Conservation (phyloP, 2,329 filamentous ascomycete genomes). For the Paraphoma chrysanthemicola region DNA sequence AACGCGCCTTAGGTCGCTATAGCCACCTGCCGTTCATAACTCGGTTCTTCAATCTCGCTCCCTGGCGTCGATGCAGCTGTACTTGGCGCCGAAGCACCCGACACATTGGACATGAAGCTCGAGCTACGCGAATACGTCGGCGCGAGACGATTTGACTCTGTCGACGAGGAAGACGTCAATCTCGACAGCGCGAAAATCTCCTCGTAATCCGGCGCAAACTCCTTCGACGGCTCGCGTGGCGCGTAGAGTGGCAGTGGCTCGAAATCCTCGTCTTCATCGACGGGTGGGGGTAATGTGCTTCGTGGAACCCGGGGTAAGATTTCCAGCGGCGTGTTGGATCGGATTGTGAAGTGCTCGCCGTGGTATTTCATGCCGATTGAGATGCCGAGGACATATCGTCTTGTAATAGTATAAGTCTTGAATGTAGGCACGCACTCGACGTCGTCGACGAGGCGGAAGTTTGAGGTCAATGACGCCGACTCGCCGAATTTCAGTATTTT, state of each 20-base stretch:
- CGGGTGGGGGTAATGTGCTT: constrained; percentile 3
- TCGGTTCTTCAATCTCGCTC: constrained; percentile 15
- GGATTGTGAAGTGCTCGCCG: constrained; percentile 34
- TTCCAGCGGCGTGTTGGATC: constrained; percentile 33
- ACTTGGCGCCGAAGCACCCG: constrained; percentile 10
- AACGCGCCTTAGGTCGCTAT: background rate
- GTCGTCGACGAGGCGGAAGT: constrained; percentile 44
- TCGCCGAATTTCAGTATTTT: constrained; percentile 26
- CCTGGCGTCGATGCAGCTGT: constrained; percentile 14
- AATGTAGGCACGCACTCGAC: constrained; percentile 43
- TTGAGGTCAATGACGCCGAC: constrained; percentile 28
- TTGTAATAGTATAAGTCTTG: constrained; percentile 43
- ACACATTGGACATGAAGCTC: constrained; percentile 13
- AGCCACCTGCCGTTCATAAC: background rate
- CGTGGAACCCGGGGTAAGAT: constrained; percentile 37
- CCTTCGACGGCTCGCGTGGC: constrained; percentile 33
- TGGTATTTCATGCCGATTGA: constrained; percentile 36
- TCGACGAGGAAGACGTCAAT: constrained; percentile 13
- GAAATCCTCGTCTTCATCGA: constrained; percentile 28
- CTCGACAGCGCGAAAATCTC: constrained; percentile 30
- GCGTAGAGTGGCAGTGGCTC: constrained; percentile 42
- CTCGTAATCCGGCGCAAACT: constrained; percentile 43
- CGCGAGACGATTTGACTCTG: constrained; percentile 8
- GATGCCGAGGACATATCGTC: constrained; percentile 36
- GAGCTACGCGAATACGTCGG: constrained; percentile 22